Evolutionary conservation across 768 basidiomycete species (phyloP), one percentile per base, ranked within the genome.

Genomic region (Cystobasidium tubakii): DNA sequence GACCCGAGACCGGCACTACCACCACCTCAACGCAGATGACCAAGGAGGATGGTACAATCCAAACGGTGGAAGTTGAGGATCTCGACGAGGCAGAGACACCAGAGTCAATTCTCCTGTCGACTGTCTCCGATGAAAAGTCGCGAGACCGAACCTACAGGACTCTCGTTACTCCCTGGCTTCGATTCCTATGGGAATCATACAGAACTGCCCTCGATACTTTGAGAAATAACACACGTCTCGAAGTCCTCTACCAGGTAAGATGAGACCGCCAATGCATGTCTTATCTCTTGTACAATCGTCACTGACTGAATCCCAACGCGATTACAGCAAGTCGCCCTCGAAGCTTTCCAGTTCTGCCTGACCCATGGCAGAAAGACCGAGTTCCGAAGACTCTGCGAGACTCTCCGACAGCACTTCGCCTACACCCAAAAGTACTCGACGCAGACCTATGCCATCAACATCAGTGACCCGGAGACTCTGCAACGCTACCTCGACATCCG

Each of bases 121-220:
- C 92, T 17, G 92, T 98, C 75, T 89, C 90, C 78, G 87, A 86
- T 43, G 92, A 92, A 66, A 90, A 92, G 83, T 93, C 86, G 84
- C 90, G 90, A 83, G 94, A 97, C 82, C 84, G 95, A 77, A 96
- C 92, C 34, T 94, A 98, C 82, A 84, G 95, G 57, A 90, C 92
- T 7, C 86, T 98, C 65, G 92, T 99, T 76, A 96, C 92, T 0
- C 95, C 95, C 0, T 96, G 93, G 89, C 89, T 98, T 80, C 93
- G 94, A 80, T 96, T 97, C 82, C 85, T 93, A n/a, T 98, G 94
- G 93, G 95, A 98, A 84, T 91, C 91, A 77, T 97, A 97, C 80
- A 88, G 95, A 72, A 96, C 92, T 23, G 92, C 90, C 0, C 84
- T 99, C 50, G 95, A 98, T 83, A 93, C 93, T 1, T 85, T 97